Conservation (phyloP, 108 stramenopile species). For the Hondaea fermentalgiana region DNA sequence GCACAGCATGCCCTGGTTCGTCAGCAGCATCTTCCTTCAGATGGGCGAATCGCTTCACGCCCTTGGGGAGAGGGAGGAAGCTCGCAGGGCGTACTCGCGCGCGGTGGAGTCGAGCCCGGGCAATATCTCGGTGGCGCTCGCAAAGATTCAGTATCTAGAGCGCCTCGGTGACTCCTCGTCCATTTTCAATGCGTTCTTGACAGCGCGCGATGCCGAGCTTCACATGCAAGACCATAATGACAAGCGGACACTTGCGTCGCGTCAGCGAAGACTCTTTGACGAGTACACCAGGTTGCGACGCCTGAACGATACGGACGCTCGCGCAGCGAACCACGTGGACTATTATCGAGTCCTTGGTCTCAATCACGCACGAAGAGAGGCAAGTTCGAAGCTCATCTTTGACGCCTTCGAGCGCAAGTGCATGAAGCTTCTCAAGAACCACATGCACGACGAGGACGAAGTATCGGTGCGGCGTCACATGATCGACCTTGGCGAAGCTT, state of each 20-base stretch:
- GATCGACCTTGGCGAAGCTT: slow-evolving; percentile 48
- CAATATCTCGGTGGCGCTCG: neutral
- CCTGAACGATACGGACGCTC: no score
- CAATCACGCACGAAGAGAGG: neutral
- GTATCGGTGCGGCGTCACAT: slow-evolving; percentile 35
- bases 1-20: neutral
- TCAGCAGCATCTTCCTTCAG: neutral
- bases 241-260: no score
- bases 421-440: neutral
- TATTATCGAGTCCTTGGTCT: no score
- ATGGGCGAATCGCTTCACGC: neutral
- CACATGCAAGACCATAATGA: neutral
- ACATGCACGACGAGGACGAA: slow-evolving; percentile 17
- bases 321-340: no score
- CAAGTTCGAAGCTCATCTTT: neutral
- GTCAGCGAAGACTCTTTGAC: no score
- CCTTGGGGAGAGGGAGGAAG: neutral
- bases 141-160: neutral
- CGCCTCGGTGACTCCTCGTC: neutral
- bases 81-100: neutral
- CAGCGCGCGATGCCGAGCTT: neutral
- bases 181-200: neutral
- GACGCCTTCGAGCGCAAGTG: neutral
- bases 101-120: neutral
- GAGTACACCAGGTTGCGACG: no score